Evolutionary conservation across 1,284 basidiomycete species (phyloP), one percentile per base, ranked within the genome.

Genomic region (Lentinus polychrous): DNA sequence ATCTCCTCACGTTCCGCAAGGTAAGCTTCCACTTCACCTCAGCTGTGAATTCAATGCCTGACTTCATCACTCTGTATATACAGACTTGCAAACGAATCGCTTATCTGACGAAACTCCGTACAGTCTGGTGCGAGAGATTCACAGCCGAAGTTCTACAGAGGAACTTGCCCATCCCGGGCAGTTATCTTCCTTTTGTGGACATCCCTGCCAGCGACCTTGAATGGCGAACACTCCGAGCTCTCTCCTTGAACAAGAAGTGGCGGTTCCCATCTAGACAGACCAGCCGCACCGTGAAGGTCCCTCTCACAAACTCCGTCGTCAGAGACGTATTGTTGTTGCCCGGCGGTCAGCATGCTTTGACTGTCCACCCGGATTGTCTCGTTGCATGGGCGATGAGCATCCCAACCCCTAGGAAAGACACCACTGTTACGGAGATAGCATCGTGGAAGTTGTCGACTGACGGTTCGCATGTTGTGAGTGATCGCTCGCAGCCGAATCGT

Each of bases 11-110:
- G 23, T 14, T 50, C n/a, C 12, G 49, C 41, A 46, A 50, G 45
- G 49, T 50, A 24, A 35, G 33, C 23, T 15, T 44, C 23, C n/a
- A 36, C n/a, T 12, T 20, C 22, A 23, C 41, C 15, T 31, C 22
- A 20, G 10, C 12, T 14, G 5, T 18, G 39, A 20, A 22, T 14
- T 20, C 17, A 40, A 8, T 10, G 5, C 27, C 27, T 27, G 27
- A 27, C 10, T 10, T 27, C 39, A 40, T 40, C 20, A 7, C 20
- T 22, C 15, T 27, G 1, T 31, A 14, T 43, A 17, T 12, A 5
- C 39, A 50, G 49, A 50, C 49, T 3, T 50, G 45, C 45, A 50
- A 47, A 34, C 37, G 45, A 11, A 15, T 50, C 14, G 24, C 32
- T 14, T 18, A 24, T 31, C 14, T 50, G 5, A 50, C 49, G 10